Evolutionary conservation across 441 rosid genomes (phyloP), one percentile per base, ranked within the genome.

Genomic region (Gossypium schwendimanii): DNA sequence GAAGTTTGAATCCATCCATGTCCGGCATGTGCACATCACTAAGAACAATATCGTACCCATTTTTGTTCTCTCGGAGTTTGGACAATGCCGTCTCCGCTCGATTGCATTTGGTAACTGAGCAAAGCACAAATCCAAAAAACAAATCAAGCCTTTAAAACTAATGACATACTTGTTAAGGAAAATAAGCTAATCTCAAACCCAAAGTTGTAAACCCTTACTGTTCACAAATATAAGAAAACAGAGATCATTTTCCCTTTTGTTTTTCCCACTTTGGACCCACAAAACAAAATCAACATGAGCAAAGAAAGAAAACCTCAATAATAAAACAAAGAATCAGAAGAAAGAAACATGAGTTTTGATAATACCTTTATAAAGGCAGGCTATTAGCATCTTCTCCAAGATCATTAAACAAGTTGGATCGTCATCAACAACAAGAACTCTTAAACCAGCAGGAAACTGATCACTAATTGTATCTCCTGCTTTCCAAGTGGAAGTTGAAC

Each of bases 1-100:
- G 94, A 36, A 92, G 97, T 72, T 94, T 88, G 84, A 94, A 94
- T 11, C 97, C 98, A 72, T 94, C 93, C 97, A 92, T 91, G 77
- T 94, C 97, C 3, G 98, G 99, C 99, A 94, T 92, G 76, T 94
- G 96, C 26, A 94, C 99, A 81, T 94, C 97, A 39, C 98, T 92
- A 59, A 94, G 84, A 47, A 94, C 98, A 6, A 94, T 83, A 77
- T 94, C 97, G 26, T 81, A 94, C 10, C 93, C 94, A 60, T 91
- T 82, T 76, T 78, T 88, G 75, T 94, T 86, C 79, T 85, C 88
- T 36, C 95, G 76, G 0, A 92, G 93, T 23, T 82, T 54, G 14
- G 85, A 77, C 78, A 94, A 79, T 45, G 97, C 98, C 2, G 17
- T 52, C 81, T 89, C 93, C n/a, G 98, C 97, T 81, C 97, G 81